These are phyloP conservation scores for Rutidosis leptorrhynchoides DNA, from an alignment of 129 eudicot genomes.

Conservation along the genomic window DNA sequence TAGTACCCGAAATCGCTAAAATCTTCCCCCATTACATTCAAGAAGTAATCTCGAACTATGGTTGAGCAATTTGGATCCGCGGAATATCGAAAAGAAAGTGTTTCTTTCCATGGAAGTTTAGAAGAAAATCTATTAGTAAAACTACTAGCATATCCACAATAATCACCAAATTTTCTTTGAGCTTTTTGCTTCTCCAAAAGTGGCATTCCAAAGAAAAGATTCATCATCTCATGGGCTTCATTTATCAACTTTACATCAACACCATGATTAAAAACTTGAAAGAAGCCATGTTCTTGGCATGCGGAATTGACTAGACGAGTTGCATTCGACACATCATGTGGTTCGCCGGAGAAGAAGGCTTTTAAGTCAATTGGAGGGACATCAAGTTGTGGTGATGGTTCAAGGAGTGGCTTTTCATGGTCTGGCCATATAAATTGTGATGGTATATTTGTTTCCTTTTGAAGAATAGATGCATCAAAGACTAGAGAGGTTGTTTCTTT, in stretches of 20 bases:
- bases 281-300: constrained; percentile 75
- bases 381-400: constrained; percentile 45
- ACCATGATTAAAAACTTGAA: constrained; percentile 71
- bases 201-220: constrained; percentile 59
- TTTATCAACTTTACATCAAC: constrained; percentile 54
- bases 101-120: constrained; percentile 97
- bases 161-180: constrained; percentile 55
- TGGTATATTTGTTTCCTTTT: constrained; percentile 56
- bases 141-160: constrained; percentile 83
- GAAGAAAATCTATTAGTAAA: constrained; percentile 68
- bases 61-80: constrained; percentile 29
- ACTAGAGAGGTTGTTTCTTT: constrained; percentile 26
- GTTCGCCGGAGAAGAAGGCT: constrained; percentile 61
- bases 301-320: constrained; percentile 43
- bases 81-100: constrained; percentile 62
- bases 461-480: constrained; percentile 59
- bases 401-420: constrained; percentile 53
- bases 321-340: constrained; percentile 38
- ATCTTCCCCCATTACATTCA: constrained; percentile 57
- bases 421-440: constrained; percentile 88
- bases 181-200: constrained; percentile 60
- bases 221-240: constrained; percentile 47
- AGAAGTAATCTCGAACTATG: constrained; percentile 54
- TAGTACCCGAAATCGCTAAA: constrained; percentile 65
- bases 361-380: constrained; percentile 68